Percentiles rank a stretch among this genome's conserved stretches.
These are phyloP conservation scores for Termitomyces sp. DNA, from an alignment of 768 basidiomycete genomes.

Conservation along the genomic window DNA sequence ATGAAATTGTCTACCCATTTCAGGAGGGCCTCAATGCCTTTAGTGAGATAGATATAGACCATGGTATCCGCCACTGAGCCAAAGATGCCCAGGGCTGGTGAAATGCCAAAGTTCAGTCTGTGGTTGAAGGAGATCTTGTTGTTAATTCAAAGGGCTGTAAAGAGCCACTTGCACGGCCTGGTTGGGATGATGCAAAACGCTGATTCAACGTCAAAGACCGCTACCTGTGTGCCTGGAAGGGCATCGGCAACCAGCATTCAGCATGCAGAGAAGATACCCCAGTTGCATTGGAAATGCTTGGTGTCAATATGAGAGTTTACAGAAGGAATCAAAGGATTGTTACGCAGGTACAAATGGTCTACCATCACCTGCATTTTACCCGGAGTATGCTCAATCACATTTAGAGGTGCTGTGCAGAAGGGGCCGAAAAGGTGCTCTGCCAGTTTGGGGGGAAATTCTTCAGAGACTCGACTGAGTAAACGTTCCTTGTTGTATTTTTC, in stretches of 20 bases:
- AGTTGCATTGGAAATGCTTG: not conserved
- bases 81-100: not conserved
- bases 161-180: not conserved
- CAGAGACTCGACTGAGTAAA: not conserved
- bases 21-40: not conserved
- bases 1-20: not conserved
- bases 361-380: not conserved
- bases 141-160: not conserved
- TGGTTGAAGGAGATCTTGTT: not conserved
- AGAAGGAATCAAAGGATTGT: not conserved
- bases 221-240: not conserved
- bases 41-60: not conserved
- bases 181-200: not conserved
- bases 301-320: not conserved
- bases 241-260: not conserved
- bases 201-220: not conserved
- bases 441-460: not conserved
- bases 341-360: not conserved
- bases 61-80: not conserved
- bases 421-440: not conserved
- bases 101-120: not conserved
- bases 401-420: not conserved
- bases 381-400: not conserved
- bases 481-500: not conserved
- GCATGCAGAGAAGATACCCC: not conserved